Conservation (phyloP, 768 basidiomycete species). For the Glaciozyma martinii region DNA sequence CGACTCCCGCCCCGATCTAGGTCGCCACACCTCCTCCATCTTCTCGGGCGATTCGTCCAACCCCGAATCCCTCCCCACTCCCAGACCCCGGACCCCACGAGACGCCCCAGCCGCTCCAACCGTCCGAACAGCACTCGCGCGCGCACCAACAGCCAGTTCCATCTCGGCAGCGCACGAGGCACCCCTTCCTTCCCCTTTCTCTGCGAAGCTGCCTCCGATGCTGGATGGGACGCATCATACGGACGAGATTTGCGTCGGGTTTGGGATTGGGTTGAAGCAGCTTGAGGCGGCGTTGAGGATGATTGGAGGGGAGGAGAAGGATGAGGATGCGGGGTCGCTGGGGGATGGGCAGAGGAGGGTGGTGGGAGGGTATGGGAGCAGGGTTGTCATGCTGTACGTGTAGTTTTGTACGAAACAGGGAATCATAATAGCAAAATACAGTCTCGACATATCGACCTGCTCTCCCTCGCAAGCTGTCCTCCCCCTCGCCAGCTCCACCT, state of each 20-base stretch:
- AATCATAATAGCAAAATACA: too few relatives aligned
- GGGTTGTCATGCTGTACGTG: conserved; percentile 2
- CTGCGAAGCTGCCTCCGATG: conserved; percentile 50
- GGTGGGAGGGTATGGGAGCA: not conserved
- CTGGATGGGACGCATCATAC: conserved; percentile 86
- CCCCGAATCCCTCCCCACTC: conserved; percentile 25
- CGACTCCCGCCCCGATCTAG: conserved; percentile 23
- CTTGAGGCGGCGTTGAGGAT: conserved; percentile 48
- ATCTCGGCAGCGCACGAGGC: too few relatives aligned
- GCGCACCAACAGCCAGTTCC: too few relatives aligned
- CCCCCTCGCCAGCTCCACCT: too few relatives aligned
- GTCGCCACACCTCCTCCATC: conserved; percentile 1
- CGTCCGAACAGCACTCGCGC: too few relatives aligned
- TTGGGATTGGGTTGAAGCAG: conserved; percentile 73
- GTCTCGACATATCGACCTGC: too few relatives aligned
- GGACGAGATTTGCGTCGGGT: conserved; percentile 76
- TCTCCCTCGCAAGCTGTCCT: too few relatives aligned
- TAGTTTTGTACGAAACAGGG: not conserved
- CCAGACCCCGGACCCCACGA: conserved; percentile 1
- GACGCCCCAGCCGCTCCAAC: too few relatives aligned
- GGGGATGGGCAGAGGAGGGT: conserved; percentile 4
- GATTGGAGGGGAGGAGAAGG: conserved; percentile 3
- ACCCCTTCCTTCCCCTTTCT: conserved; percentile 39
- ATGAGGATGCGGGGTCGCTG: not conserved
- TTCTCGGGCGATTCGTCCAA: conserved; percentile 3